phyloP scores from a whole-genome alignment of 2,329 filamentous ascomycete species.

The Rutstroemia sp. region DNA sequence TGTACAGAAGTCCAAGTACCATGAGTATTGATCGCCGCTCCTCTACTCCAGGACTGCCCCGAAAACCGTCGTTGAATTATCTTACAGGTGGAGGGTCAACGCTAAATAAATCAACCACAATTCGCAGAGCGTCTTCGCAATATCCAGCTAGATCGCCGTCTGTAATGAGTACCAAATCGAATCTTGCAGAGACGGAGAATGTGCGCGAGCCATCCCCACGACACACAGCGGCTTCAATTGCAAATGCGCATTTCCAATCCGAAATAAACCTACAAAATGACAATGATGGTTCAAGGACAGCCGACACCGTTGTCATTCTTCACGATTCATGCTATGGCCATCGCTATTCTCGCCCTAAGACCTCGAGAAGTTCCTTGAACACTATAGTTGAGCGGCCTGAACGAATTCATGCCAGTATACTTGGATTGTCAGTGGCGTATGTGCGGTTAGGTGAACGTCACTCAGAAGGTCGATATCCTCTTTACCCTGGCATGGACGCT shows the following conservation, averaged over 20 bases:
- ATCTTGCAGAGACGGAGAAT: slow-evolving; percentile 29
- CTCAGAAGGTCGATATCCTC: slow-evolving; percentile 59
- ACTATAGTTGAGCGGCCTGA: slow-evolving; percentile 93
- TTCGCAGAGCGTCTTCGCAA: slow-evolving; percentile 37
- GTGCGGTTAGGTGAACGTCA: slow-evolving; percentile 82
- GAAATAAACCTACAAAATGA: slow-evolving; percentile 26
- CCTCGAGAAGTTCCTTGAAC: slow-evolving; percentile 60
- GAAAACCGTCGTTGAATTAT: slow-evolving; percentile 37
- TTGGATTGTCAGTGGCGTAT: slow-evolving; percentile 82
- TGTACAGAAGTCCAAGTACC: slow-evolving; percentile 35
- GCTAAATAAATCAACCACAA: slow-evolving; percentile 30
- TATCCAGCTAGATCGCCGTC: slow-evolving; percentile 24
- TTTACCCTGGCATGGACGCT: slow-evolving; percentile 53
- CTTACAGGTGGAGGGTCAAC: slow-evolving; percentile 33
- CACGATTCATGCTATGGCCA: slow-evolving; percentile 96
- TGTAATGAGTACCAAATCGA: slow-evolving; percentile 33
- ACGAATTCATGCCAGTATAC: slow-evolving; percentile 71
- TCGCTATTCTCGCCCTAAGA: slow-evolving; percentile 76
- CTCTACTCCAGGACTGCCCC: slow-evolving; percentile 34
- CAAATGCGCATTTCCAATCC: slow-evolving; percentile 26
- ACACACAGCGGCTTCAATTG: slow-evolving; percentile 41
- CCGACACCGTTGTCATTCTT: slow-evolving; percentile 72
- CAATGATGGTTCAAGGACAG: slow-evolving; percentile 24
- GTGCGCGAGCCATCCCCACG: slow-evolving; percentile 29
- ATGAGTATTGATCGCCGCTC: slow-evolving; percentile 36